A percentile compares a stretch with the other conserved stretches of the same genome.
These are phyloP conservation scores for Sonneratia caseolaris DNA, from an alignment of 345 rosid genomes.

Conservation along the genomic window DNA sequence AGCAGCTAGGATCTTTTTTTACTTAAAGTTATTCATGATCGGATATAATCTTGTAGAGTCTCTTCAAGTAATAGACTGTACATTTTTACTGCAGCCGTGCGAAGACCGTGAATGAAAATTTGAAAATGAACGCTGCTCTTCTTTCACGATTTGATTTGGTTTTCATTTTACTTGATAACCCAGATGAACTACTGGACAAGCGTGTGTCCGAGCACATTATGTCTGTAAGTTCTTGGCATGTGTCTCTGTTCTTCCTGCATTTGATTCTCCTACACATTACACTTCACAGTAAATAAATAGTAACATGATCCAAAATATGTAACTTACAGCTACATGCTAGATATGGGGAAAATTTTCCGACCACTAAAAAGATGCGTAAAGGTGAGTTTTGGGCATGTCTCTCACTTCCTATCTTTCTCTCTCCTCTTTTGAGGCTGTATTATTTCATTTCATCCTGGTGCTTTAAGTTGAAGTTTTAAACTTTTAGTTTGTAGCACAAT, in stretches of 20 bases:
- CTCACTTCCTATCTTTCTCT: background rate
- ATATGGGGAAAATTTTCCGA: slow-evolving; percentile 39
- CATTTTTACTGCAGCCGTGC: slow-evolving; percentile 79
- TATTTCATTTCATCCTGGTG: background rate
- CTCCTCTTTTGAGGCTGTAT: background rate
- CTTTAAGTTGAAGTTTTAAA: background rate
- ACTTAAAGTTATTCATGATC: background rate
- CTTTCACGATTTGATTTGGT: slow-evolving; percentile 95
- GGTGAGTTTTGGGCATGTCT: slow-evolving; percentile 21
- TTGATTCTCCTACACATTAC: background rate
- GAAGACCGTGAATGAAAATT: slow-evolving; percentile 92
- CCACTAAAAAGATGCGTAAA: slow-evolving; percentile 38
- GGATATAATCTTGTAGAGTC: background rate
- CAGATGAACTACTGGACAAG: slow-evolving; percentile 87
- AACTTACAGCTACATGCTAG: slow-evolving; percentile 75
- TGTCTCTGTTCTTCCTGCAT: background rate
- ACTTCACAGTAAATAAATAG: background rate
- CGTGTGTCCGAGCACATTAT: slow-evolving; percentile 89
- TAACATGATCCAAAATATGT: background rate
- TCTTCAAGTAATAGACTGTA: slow-evolving; percentile 7
- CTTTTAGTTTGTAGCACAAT: background rate
- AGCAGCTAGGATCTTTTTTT: background rate
- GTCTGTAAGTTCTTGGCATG: slow-evolving; percentile 56
- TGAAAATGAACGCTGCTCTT: slow-evolving; percentile 93
- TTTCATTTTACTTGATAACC: slow-evolving; percentile 93